phyloP scores from a whole-genome alignment of 805 yeast species.

The Candida gorgasii region DNA sequence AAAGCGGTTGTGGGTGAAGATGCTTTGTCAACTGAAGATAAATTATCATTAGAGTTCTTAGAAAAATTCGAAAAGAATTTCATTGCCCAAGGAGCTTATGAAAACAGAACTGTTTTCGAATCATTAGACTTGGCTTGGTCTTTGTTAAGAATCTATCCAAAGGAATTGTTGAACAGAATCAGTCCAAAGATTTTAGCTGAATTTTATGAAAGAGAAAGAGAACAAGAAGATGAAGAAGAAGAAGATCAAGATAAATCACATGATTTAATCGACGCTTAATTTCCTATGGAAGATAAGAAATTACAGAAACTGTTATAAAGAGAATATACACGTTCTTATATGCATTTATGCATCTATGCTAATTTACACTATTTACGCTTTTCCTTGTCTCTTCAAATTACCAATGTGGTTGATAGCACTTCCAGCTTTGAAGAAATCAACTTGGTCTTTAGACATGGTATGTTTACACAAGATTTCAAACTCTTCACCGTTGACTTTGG shows the following conservation, averaged over 20 bases:
- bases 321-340: not conserved
- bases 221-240: slow-evolving; percentile 52
- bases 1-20: slow-evolving; percentile 99
- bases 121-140: slow-evolving; percentile 98
- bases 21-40: slow-evolving; percentile 96
- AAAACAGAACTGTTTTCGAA: slow-evolving; percentile 91
- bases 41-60: slow-evolving; percentile 93
- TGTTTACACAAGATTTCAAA: slow-evolving; percentile 79
- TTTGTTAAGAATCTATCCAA: slow-evolving; percentile 95
- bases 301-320: not conserved
- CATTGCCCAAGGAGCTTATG: slow-evolving; percentile 95
- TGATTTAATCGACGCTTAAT: slow-evolving; percentile 44
- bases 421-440: slow-evolving; percentile 95
- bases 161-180: slow-evolving; percentile 97
- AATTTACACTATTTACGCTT: slow-evolving; percentile 1
- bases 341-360: slow-evolving; percentile 4
- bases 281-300: too few relatives aligned
- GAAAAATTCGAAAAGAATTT: slow-evolving; percentile 97
- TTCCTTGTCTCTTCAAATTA: slow-evolving; percentile 28
- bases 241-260: slow-evolving; percentile 27
- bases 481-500: slow-evolving; percentile 69
- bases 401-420: slow-evolving; percentile 94
- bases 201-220: slow-evolving; percentile 89
- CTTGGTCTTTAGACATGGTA: slow-evolving; percentile 96
- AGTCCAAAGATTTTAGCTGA: slow-evolving; percentile 95